phyloP scores from a whole-genome alignment of 2,329 filamentous ascomycete genomes.

The Coniochaeta prunicola region DNA sequence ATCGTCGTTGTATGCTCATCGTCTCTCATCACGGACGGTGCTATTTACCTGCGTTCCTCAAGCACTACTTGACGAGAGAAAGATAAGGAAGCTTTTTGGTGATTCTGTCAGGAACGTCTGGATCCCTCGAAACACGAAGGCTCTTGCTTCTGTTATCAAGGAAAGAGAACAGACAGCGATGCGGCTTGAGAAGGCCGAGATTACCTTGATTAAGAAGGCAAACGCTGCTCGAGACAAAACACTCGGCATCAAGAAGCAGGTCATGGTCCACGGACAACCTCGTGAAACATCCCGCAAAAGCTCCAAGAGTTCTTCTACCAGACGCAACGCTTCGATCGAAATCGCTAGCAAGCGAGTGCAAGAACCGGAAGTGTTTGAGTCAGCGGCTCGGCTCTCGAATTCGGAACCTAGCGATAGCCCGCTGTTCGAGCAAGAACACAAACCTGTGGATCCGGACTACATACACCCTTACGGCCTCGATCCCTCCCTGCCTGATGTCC shows the following conservation, averaged over 20 bases:
- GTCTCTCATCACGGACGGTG: conserved; percentile 84
- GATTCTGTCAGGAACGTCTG: conserved; percentile 74
- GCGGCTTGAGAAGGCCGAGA: conserved; percentile 77
- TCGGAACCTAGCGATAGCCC: conserved; percentile 1
- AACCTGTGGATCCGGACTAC: conserved; percentile 42
- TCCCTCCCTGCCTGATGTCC: conserved; percentile 20
- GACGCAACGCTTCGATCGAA: background rate
- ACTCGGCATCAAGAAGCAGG: conserved; percentile 13
- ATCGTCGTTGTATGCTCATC: conserved; percentile 72
- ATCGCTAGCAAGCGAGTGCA: conserved; percentile 4
- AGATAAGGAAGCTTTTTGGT: conserved; percentile 71
- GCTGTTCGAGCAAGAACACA: conserved; percentile 26
- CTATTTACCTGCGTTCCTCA: conserved; percentile 84
- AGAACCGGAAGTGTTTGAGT: background rate
- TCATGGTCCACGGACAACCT: background rate
- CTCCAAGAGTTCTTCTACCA: background rate
- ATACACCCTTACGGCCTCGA: conserved; percentile 23
- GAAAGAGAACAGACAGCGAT: conserved; percentile 68
- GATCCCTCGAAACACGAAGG: conserved; percentile 67
- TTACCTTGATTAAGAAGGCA: conserved; percentile 68
- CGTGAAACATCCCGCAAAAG: background rate
- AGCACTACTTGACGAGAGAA: conserved; percentile 66
- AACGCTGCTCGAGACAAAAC: conserved; percentile 54
- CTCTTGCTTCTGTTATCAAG: conserved; percentile 70
- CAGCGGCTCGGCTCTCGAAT: background rate